Conservation (phyloP, 768 basidiomycete species). For the Amanita jacksonii region DNA sequence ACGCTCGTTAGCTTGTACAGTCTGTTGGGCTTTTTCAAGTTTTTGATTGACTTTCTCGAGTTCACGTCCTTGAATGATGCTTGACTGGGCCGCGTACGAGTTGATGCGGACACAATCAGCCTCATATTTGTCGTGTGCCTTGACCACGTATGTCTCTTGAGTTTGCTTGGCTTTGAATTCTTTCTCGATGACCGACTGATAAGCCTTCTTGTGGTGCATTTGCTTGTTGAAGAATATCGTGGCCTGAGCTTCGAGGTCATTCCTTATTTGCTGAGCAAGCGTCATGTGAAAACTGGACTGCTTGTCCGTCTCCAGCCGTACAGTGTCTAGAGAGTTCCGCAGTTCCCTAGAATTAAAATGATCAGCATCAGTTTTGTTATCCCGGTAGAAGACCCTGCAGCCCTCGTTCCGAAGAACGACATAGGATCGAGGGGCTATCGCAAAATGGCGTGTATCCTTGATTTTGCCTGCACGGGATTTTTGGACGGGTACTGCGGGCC, state of each 20-base stretch:
- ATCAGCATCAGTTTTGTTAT: not conserved
- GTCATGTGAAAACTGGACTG: constrained; percentile 66
- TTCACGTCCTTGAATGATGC: constrained; percentile 88
- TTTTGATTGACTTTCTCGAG: constrained; percentile 84
- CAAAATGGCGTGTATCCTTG: not conserved
- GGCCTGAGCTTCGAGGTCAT: constrained; percentile 62
- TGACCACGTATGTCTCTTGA: constrained; percentile 77
- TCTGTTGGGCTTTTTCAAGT: constrained; percentile 84
- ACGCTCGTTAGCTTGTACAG: constrained; percentile 83
- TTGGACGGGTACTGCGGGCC: not conserved
- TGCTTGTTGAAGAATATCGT: constrained; percentile 54
- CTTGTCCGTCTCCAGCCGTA: constrained; percentile 76
- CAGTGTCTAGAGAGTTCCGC: constrained; percentile 67
- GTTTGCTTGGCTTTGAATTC: constrained; percentile 83
- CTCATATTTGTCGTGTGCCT: constrained; percentile 92
- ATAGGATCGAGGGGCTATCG: not conserved
- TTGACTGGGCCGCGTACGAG: constrained; percentile 84
- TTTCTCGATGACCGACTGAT: constrained; percentile 77
- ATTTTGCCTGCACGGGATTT: too few species aligned
- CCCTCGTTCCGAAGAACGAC: not conserved
- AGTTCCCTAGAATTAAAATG: constrained; percentile 50
- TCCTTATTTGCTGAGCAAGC: constrained; percentile 66
- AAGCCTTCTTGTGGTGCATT: constrained; percentile 60
- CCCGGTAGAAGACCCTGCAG: not conserved
- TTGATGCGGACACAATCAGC: constrained; percentile 89